These are phyloP conservation scores for Polysphondylium violaceum DNA, from an alignment of 78 protist genomes.

Conservation along the genomic window DNA sequence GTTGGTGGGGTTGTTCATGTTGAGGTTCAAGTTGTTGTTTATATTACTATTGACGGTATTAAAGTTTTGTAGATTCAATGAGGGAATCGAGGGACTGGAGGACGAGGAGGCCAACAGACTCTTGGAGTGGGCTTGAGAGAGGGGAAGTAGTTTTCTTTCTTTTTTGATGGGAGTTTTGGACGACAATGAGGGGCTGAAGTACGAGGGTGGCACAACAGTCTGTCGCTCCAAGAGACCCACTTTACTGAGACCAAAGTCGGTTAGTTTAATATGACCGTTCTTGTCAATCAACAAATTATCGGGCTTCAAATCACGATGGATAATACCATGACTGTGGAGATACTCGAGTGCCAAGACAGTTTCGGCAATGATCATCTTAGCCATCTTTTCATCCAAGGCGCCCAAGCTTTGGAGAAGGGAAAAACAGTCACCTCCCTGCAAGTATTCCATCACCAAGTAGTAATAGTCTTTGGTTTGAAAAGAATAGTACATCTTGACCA, in stretches of 20 bases:
- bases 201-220: constrained; percentile 38
- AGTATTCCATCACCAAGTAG: constrained; percentile 91
- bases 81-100: constrained; percentile 47
- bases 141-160: constrained; percentile 43
- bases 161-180: neutral
- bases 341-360: constrained; percentile 80
- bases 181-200: constrained; percentile 3
- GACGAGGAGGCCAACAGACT: constrained; percentile 25
- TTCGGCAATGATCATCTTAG: constrained; percentile 85
- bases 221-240: constrained; percentile 66
- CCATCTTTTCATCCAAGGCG: constrained; percentile 82
- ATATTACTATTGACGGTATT: neutral
- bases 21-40: neutral
- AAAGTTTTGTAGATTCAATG: constrained; percentile 2
- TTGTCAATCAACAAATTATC: constrained; percentile 81
- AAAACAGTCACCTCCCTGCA: constrained; percentile 87
- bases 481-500: constrained; percentile 83
- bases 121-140: constrained; percentile 1
- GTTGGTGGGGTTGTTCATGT: neutral
- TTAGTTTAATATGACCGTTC: constrained; percentile 82
- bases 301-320: constrained; percentile 84
- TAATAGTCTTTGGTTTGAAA: constrained; percentile 78
- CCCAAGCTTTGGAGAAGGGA: constrained; percentile 79
- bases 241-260: constrained; percentile 80
- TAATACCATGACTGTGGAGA: constrained; percentile 79